A percentile compares a stretch with the other conserved stretches of the same genome.
Conservation (phyloP, 139 green algal species). For the Picochlorum sp. region DNA sequence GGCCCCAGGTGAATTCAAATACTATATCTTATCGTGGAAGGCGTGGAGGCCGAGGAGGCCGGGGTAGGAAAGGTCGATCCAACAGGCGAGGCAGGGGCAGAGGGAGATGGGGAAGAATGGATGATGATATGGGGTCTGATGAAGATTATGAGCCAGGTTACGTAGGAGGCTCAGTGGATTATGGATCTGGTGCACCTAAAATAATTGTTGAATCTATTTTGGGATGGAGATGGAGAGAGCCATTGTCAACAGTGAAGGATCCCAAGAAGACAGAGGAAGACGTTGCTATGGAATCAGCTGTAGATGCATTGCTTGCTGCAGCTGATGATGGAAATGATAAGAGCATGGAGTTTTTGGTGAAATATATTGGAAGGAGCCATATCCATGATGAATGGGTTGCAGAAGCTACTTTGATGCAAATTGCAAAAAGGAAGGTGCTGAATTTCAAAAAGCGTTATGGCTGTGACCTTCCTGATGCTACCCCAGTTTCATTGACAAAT, state of each 20-base stretch:
- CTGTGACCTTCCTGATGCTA: neutral
- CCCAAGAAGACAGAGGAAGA: constrained; percentile 1
- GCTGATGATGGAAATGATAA: constrained; percentile 16
- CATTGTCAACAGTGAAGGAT: neutral
- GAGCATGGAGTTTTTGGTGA: constrained; percentile 77
- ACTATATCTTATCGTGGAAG: constrained; percentile 3
- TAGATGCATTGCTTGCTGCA: constrained; percentile 49
- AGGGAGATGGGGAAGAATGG: constrained; percentile 24
- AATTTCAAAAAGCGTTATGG: constrained; percentile 72
- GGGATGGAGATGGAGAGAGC: constrained; percentile 49
- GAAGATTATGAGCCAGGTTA: constrained; percentile 30
- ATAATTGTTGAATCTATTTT: constrained; percentile 58
- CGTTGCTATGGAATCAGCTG: constrained; percentile 38
- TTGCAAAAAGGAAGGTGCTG: constrained; percentile 68
- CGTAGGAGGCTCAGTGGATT: neutral
- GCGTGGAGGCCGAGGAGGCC: constrained; percentile 12
- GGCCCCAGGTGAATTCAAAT: neutral
- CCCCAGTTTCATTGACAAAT: constrained; percentile 32
- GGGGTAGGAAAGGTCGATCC: constrained; percentile 1
- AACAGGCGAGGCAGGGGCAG: constrained; percentile 13
- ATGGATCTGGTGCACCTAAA: constrained; percentile 13
- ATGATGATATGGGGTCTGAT: constrained; percentile 42
- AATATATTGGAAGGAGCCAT: constrained; percentile 66
- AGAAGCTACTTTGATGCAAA: constrained; percentile 47
- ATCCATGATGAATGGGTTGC: constrained; percentile 75